phyloP scores from a whole-genome alignment of 192 early-diverging fungal species.

The Umbelopsis vinacea region DNA sequence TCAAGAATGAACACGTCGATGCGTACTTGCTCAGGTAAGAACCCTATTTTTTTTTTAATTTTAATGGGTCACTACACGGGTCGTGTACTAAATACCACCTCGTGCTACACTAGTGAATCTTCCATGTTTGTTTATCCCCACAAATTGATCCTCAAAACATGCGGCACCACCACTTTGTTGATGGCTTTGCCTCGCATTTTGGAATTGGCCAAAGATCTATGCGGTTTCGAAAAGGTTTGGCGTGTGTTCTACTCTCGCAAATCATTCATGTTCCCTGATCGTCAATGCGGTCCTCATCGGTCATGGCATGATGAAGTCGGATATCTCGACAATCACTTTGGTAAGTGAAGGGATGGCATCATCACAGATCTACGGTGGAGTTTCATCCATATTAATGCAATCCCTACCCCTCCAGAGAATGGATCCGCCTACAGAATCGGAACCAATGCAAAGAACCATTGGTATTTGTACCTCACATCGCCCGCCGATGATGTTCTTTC shows the following conservation, averaged over 20 bases:
- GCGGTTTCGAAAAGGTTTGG: conserved; percentile 68
- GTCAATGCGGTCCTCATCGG: conserved; percentile 86
- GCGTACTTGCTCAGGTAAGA: conserved; percentile 87
- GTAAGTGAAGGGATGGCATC: conserved; percentile 43
- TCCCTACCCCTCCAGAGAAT: conserved; percentile 39
- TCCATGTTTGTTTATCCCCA: conserved; percentile 98
- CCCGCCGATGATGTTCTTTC: conserved; percentile 58
- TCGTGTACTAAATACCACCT: not conserved
- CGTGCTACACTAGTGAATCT: conserved; percentile 70
- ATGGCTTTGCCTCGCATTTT: conserved; percentile 87
- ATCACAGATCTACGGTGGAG: too few species aligned
- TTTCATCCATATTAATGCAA: not conserved
- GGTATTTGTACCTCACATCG: conserved; percentile 90
- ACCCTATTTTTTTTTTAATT: conserved; percentile 16
- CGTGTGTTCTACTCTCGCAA: conserved; percentile 96
- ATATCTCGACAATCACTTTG: conserved; percentile 69
- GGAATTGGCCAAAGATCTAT: conserved; percentile 73
- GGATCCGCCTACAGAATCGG: conserved; percentile 92
- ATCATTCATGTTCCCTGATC: conserved; percentile 94
- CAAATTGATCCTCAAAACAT: conserved; percentile 96
- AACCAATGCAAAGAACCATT: conserved; percentile 93
- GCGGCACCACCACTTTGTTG: conserved; percentile 94
- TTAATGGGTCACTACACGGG: not conserved
- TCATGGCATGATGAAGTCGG: conserved; percentile 91
- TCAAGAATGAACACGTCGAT: conserved; percentile 82